Percentiles rank a stretch among this genome's conserved stretches.
phyloP scores from a whole-genome alignment of 805 yeast species.

The Schwanniomyces occidentalis region DNA sequence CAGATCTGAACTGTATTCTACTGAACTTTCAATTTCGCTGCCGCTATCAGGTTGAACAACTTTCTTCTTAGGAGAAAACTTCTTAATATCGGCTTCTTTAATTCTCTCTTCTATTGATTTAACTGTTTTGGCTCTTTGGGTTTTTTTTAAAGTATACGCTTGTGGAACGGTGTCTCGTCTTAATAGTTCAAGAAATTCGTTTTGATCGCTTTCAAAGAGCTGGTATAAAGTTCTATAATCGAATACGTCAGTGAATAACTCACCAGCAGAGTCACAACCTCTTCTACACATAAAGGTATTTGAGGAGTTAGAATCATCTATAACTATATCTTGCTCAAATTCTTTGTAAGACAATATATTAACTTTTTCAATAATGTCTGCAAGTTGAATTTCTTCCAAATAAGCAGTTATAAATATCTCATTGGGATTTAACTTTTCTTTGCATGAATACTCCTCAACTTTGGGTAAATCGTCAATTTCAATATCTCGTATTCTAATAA shows the following conservation, averaged over 20 bases:
- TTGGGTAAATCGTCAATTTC: slow-evolving; percentile 21
- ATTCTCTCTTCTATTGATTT: slow-evolving; percentile 8
- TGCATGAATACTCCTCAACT: slow-evolving; percentile 12
- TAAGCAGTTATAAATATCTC: slow-evolving; percentile 61
- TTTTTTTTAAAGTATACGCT: slow-evolving; percentile 15
- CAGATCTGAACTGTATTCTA: not conserved
- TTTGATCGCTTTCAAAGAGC: slow-evolving; percentile 22
- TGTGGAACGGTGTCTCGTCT: slow-evolving; percentile 28
- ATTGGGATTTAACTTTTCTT: slow-evolving; percentile 24
- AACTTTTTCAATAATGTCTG: slow-evolving; percentile 45
- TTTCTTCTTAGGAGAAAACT: slow-evolving; percentile 7
- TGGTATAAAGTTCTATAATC: slow-evolving; percentile 38
- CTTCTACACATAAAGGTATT: slow-evolving; percentile 41
- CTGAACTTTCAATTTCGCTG: not conserved
- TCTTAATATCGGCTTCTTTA: slow-evolving; percentile 8
- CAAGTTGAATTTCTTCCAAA: slow-evolving; percentile 41
- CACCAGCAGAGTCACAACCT: slow-evolving; percentile 39
- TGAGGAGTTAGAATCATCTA: slow-evolving; percentile 35
- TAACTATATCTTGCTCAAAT: slow-evolving; percentile 25
- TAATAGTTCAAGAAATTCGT: slow-evolving; percentile 30
- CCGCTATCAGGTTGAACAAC: slow-evolving; percentile 8
- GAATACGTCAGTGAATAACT: slow-evolving; percentile 32
- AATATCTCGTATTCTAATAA: slow-evolving; percentile 45
- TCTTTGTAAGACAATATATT: slow-evolving; percentile 41
- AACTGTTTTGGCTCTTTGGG: slow-evolving; percentile 2